Percentiles rank a stretch among this genome's conserved stretches.
Conservation (phyloP, 2,329 filamentous ascomycete species). For the Trichoderma semiorbis region DNA sequence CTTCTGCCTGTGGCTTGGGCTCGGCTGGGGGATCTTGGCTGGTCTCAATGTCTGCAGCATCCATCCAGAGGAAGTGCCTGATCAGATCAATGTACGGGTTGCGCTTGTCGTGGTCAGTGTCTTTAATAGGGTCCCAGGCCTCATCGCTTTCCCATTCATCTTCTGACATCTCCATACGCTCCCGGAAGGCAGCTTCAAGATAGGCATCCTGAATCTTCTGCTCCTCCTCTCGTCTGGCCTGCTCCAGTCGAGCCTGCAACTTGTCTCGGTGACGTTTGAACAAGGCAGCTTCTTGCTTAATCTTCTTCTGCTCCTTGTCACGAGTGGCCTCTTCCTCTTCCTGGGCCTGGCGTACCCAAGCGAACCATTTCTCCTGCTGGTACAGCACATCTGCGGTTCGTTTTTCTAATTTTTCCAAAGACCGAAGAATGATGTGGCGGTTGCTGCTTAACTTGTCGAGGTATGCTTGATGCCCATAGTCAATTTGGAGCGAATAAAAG, state of each 20-base stretch:
- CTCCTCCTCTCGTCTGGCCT: constrained; percentile 25
- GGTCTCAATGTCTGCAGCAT: background rate
- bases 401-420: background rate
- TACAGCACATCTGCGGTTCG: background rate
- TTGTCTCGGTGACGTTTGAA: constrained; percentile 28
- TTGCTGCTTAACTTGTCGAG: constrained; percentile 9
- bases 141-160: constrained; percentile 24
- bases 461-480: constrained; percentile 3
- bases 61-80: constrained; percentile 30
- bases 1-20: background rate
- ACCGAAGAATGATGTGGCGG: background rate
- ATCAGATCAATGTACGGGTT: constrained; percentile 29
- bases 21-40: background rate
- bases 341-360: constrained; percentile 2
- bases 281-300: constrained; percentile 25
- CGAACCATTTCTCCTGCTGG: constrained; percentile 8
- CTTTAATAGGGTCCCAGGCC: constrained; percentile 30
- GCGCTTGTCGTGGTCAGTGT: constrained; percentile 24
- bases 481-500: background rate
- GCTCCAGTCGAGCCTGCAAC: constrained; percentile 23
- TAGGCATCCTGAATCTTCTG: constrained; percentile 28
- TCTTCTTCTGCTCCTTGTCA: constrained; percentile 6
- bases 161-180: constrained; percentile 23
- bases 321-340: constrained; percentile 1
- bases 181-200: constrained; percentile 27